phyloP scores from a whole-genome alignment of 2,329 filamentous ascomycete species.

The Niveomyces coronatus region DNA sequence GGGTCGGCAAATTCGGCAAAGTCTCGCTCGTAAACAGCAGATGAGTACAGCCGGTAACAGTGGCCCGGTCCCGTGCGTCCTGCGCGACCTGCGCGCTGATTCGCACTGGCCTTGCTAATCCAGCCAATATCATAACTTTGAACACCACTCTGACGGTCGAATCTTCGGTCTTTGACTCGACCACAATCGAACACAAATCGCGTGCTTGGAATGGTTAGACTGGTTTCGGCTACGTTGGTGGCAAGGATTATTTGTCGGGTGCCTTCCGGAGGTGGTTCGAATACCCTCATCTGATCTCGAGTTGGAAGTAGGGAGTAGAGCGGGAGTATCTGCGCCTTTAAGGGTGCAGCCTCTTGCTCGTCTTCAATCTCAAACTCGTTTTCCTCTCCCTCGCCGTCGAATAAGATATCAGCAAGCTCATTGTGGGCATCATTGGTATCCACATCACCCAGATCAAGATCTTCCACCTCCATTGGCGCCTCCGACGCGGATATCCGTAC shows the following conservation, averaged over 20 bases:
- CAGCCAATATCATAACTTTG: conserved; percentile 93
- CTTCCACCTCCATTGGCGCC: conserved; percentile 71
- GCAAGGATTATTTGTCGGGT: conserved; percentile 80
- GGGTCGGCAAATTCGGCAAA: conserved; percentile 80
- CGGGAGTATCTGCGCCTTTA: conserved; percentile 80
- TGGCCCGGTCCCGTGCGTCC: conserved; percentile 93
- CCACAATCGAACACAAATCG: conserved; percentile 95
- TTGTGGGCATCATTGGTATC: conserved; percentile 55
- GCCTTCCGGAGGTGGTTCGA: conserved; percentile 72
- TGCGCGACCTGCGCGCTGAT: conserved; percentile 84
- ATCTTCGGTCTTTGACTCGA: conserved; percentile 82
- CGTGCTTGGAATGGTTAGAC: conserved; percentile 90
- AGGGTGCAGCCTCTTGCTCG: conserved; percentile 45
- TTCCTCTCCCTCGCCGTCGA: conserved; percentile 45
- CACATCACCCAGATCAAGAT: conserved; percentile 68
- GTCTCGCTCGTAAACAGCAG: conserved; percentile 83
- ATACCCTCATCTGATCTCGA: conserved; percentile 82
- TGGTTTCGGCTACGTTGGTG: conserved; percentile 95
- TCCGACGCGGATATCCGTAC: conserved; percentile 70
- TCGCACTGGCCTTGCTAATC: conserved; percentile 95
- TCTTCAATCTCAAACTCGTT: conserved; percentile 63
- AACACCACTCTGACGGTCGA: conserved; percentile 78
- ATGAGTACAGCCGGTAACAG: conserved; percentile 90
- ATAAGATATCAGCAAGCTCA: conserved; percentile 48
- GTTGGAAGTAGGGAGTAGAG: conserved; percentile 89